Percentiles rank a stretch among this genome's conserved stretches.
These are phyloP conservation scores for Jamesozyma jinghongensis DNA, from an alignment of 805 yeast genomes.

Conservation along the genomic window DNA sequence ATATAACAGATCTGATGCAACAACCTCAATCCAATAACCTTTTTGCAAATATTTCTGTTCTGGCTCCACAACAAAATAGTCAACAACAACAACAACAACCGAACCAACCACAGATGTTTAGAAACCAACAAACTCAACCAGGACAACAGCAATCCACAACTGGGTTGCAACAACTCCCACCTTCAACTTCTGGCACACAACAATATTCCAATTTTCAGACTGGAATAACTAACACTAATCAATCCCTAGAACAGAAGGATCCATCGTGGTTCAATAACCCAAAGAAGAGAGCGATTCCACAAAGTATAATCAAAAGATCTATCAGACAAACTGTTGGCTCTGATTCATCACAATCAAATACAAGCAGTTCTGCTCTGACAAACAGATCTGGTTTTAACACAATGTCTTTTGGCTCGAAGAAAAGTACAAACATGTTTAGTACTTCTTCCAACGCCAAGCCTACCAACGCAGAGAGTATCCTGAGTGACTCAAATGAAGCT, in stretches of 20 bases:
- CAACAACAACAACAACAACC: constrained; percentile 19
- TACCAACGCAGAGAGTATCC: constrained; percentile 5
- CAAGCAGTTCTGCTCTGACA: constrained; percentile 1
- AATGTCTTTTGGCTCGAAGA: constrained; percentile 33
- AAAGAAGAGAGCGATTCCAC: constrained; percentile 41
- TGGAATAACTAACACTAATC: constrained; percentile 1
- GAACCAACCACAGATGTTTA: background rate
- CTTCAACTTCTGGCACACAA: background rate
- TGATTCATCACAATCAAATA: background rate
- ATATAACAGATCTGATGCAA: no score
- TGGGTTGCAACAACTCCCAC: background rate
- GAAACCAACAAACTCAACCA: background rate
- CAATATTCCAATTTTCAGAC: background rate
- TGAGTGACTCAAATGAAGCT: constrained; percentile 33
- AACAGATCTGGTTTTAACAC: constrained; percentile 30
- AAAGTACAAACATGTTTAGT: constrained; percentile 8
- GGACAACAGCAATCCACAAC: constrained; percentile 1
- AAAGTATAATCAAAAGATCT: constrained; percentile 37
- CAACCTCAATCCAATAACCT: constrained; percentile 6
- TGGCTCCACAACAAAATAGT: constrained; percentile 4
- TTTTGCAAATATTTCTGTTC: constrained; percentile 10
- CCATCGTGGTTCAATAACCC: constrained; percentile 36
- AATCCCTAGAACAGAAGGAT: constrained; percentile 8
- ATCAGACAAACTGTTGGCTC: constrained; percentile 7
- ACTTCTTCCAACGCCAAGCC: background rate